Base-by-base conservation (phyloP, 768 basidiomycete species). In the Galerina marginata region DNA sequence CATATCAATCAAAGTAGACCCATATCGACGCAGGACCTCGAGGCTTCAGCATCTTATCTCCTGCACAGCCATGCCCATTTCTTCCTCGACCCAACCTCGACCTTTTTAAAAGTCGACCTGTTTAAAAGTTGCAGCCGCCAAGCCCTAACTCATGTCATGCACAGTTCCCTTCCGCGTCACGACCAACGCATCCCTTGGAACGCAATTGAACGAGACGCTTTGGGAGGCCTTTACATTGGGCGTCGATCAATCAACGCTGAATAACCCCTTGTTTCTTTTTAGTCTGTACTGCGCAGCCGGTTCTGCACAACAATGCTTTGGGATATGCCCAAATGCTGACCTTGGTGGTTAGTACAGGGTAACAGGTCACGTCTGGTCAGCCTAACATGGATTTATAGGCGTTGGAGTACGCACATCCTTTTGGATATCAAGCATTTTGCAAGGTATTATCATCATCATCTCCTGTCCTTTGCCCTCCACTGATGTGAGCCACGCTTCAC, bases 251-350 rank as follows among this genome's bases (percentile, higher is more conserved):
- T 42, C 52, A 40, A 37, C 53, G 20, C 23, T 33, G 12, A 23
- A 53, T 5, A 38, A 43, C 9, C 33, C 26, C 15, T 54, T 55
- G 10, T 55, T 63, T 9, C 42, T 62, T 20, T 53, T 51, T 9
- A 55, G 15, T n/a, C 25, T 65, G 2, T 60, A 60, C 44, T 65
- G 61, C 39, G 55, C 65, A 29, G 46, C 59, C 40, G 65, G 63
- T 53, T 44, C 60, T 39, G 58, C 64, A 20, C 50, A 45, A 16
- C 44, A 42, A 9, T 65, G 64, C 29, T 54, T 39, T 29, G 64
- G 64, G 6, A 65, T 65, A 47, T 65, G 61, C 47, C 61, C 64
- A 26, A 65, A 65, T 40, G 64, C 64, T 38, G 64, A 65, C 48
- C 58, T 65, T 7, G 64, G 58, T 36, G 64, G 64, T 62, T n/a